phyloP scores from a whole-genome alignment of 805 yeast genomes.

The Candida vartiovaarae region DNA sequence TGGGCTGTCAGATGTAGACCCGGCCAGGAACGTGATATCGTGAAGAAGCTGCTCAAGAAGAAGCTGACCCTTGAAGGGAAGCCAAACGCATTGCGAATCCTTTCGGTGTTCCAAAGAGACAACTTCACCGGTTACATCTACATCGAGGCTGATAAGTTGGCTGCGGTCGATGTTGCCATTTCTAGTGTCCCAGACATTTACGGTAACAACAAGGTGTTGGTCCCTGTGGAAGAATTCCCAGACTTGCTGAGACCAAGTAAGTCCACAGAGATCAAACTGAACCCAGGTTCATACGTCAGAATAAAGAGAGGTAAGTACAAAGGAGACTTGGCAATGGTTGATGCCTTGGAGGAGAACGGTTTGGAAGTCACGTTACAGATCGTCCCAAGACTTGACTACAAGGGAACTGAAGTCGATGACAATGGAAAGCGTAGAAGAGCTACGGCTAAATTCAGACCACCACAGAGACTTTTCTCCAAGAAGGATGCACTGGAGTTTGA shows the following conservation, averaged over 20 bases:
- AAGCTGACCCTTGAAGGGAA: slow-evolving; percentile 71
- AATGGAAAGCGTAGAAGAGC: slow-evolving; percentile 43
- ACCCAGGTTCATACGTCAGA: slow-evolving; percentile 90
- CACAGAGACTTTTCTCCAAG: slow-evolving; percentile 80
- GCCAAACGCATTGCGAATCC: slow-evolving; percentile 73
- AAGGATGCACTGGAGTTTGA: slow-evolving; percentile 86
- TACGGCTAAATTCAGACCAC: slow-evolving; percentile 66
- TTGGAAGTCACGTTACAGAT: slow-evolving; percentile 89
- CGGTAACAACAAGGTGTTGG: slow-evolving; percentile 64
- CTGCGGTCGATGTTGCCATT: slow-evolving; percentile 84
- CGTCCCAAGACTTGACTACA: slow-evolving; percentile 92
- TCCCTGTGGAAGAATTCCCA: slow-evolving; percentile 94
- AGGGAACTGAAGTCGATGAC: slow-evolving; percentile 53
- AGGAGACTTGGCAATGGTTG: slow-evolving; percentile 90
- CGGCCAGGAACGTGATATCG: slow-evolving; percentile 88
- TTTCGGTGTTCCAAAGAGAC: slow-evolving; percentile 90
- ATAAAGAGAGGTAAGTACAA: slow-evolving; percentile 86
- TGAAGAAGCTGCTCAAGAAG: slow-evolving; percentile 76
- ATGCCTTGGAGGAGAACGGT: slow-evolving; percentile 89
- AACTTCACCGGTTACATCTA: slow-evolving; percentile 87
- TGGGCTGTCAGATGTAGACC: slow-evolving; percentile 94
- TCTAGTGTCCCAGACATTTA: slow-evolving; percentile 87
- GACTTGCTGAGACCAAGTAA: slow-evolving; percentile 85
- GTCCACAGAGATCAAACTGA: slow-evolving; percentile 78
- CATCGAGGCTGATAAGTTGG: slow-evolving; percentile 88